Conservation (phyloP, 1,284 basidiomycete species). For the Fomitopsis betulina region DNA sequence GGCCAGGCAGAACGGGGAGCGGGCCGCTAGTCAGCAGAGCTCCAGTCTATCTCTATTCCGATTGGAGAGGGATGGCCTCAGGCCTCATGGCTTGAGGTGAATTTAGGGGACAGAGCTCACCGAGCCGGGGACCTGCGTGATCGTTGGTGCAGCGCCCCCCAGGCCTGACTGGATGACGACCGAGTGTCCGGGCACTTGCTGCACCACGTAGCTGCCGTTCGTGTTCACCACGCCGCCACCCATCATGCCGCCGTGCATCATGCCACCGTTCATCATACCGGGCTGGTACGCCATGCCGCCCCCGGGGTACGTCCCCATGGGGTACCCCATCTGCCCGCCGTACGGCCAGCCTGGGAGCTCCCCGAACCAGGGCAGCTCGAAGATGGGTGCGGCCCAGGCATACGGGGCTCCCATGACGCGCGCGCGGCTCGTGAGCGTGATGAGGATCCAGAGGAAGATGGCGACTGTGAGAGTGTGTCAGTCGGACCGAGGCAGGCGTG, state of each 20-base stretch:
- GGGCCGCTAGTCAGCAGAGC: neutral
- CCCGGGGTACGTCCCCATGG: slow-evolving; percentile 21
- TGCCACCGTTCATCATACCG: slow-evolving; percentile 8
- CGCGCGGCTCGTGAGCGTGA: slow-evolving; percentile 39
- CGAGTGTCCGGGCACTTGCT: slow-evolving; percentile 57
- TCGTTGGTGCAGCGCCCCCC: slow-evolving; percentile 54
- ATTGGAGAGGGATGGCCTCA: neutral
- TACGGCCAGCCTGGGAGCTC: slow-evolving; percentile 39
- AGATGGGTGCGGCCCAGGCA: slow-evolving; percentile 46
- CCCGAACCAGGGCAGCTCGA: slow-evolving; percentile 49
- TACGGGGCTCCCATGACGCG: slow-evolving; percentile 37
- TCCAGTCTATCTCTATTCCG: neutral
- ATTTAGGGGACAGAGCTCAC: slow-evolving; percentile 21
- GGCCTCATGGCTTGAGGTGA: neutral
- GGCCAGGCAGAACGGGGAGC: neutral
- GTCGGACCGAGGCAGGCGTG: slow-evolving; percentile 24
- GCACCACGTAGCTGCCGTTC: slow-evolving; percentile 31
- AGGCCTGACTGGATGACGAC: slow-evolving; percentile 64
- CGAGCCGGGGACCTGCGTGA: slow-evolving; percentile 55
- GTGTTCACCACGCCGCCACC: too few species aligned
- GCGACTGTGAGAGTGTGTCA: slow-evolving; percentile 29
- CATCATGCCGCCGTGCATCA: slow-evolving; percentile 15
- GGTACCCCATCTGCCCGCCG: slow-evolving; percentile 17
- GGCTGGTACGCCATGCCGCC: slow-evolving; percentile 11
- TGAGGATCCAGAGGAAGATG: slow-evolving; percentile 39